phyloP scores from a whole-genome alignment of 2,329 filamentous ascomycete species.

The Teratosphaeria nubilosa region DNA sequence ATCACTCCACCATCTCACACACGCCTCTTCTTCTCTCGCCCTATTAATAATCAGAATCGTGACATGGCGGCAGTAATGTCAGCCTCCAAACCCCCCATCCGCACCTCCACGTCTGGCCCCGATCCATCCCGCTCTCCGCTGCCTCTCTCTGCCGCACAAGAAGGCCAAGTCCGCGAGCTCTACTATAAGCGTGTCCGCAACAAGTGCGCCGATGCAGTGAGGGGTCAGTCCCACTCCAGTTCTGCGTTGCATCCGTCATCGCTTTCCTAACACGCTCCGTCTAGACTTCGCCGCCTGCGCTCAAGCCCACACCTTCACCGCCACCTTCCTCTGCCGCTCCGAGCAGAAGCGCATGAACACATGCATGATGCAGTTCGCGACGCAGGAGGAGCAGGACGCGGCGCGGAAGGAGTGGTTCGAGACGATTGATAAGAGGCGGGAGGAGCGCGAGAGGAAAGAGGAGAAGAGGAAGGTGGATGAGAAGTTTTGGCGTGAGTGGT shows the following conservation, averaged over 20 bases:
- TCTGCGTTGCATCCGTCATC: neutral
- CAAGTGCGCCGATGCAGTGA: conserved; percentile 54
- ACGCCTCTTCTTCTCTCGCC: neutral
- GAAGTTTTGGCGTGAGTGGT: conserved; percentile 42
- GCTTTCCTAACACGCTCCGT: neutral
- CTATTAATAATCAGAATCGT: neutral
- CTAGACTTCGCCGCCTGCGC: conserved; percentile 88
- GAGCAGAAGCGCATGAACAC: conserved; percentile 80
- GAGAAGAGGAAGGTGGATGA: conserved; percentile 32
- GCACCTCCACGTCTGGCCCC: neutral
- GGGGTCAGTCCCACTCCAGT: conserved; percentile 27
- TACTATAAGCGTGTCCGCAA: conserved; percentile 70
- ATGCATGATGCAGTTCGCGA: conserved; percentile 84
- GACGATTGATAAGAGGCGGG: conserved; percentile 58
- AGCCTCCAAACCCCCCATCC: neutral
- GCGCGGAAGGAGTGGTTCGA: conserved; percentile 92
- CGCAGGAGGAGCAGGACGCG: conserved; percentile 72
- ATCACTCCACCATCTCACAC: neutral
- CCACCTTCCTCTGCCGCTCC: conserved; percentile 74
- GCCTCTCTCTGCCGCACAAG: conserved; percentile 71
- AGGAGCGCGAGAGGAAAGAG: conserved; percentile 51
- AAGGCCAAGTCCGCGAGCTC: conserved; percentile 69
- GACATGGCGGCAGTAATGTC: neutral
- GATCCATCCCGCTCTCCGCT: conserved; percentile 42
- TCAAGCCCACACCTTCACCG: conserved; percentile 71